Evolutionary conservation across 495 filamentous ascomycete genomes (phyloP).

Genomic region (Penicillium argentinense): DNA sequence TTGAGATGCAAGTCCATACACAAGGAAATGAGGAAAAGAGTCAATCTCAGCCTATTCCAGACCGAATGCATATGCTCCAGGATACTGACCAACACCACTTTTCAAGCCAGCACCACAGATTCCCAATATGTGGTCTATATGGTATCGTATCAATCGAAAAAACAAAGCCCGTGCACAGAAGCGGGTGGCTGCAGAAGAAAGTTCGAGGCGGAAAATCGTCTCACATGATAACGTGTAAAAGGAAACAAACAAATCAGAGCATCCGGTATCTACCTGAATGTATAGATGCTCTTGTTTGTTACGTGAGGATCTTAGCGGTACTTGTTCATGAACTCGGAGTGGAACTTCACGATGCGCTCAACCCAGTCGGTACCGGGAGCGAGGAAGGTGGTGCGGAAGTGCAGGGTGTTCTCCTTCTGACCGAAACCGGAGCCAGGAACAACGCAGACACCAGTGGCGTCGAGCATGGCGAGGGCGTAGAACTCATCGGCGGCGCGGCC

Average conservation of each 20-base stretch:
- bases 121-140: constrained; percentile 12
- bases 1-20: too few relatives aligned
- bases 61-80: background rate
- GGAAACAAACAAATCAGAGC: background rate
- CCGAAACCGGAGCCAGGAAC: constrained; percentile 92
- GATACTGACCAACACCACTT: constrained; percentile 13
- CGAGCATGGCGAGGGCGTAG: constrained; percentile 85
- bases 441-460: constrained; percentile 94
- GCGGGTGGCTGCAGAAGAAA: background rate
- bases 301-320: constrained; percentile 43
- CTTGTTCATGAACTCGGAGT: constrained; percentile 87
- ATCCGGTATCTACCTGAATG: too few relatives aligned
- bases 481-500: constrained; percentile 83
- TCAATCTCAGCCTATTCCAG: background rate
- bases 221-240: constrained; percentile 7
- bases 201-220: constrained; percentile 1
- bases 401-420: constrained; percentile 85
- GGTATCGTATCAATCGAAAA: constrained; percentile 15
- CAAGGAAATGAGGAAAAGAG: background rate
- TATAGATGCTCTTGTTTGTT: too few relatives aligned
- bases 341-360: constrained; percentile 82
- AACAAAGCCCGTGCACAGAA: background rate
- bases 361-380: constrained; percentile 97
- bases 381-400: constrained; percentile 96
- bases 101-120: background rate